phyloP scores from a whole-genome alignment of 169 alveolate species.

The Cryptosporidium baileyi region DNA sequence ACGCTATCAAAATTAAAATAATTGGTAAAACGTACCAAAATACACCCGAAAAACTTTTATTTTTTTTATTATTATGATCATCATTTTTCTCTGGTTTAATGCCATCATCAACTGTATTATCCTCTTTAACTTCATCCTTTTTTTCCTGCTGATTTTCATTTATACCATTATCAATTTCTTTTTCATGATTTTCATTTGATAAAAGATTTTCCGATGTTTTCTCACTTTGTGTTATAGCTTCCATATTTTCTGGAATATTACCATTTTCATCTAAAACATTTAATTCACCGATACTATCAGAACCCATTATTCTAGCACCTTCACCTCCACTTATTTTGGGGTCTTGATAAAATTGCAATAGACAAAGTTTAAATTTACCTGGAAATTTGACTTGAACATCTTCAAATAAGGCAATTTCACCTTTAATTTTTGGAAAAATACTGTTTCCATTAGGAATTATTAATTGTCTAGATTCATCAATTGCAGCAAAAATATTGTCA shows the following conservation, averaged over 20 bases:
- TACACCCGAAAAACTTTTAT: slow-evolving; percentile 31
- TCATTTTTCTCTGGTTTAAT: neutral
- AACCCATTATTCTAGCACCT: slow-evolving; percentile 68
- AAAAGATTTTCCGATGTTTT: neutral
- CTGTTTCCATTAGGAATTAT: slow-evolving; percentile 62
- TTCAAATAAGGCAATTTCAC: slow-evolving; percentile 61
- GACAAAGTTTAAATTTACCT: slow-evolving; percentile 36
- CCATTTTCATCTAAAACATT: neutral
- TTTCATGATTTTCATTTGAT: neutral
- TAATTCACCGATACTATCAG: slow-evolving; percentile 58
- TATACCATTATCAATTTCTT: neutral
- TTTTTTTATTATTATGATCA: neutral
- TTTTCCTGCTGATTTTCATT: neutral
- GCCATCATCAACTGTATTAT: neutral
- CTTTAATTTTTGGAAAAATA: slow-evolving; percentile 37
- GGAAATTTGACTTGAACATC: slow-evolving; percentile 44
- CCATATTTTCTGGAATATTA: neutral
- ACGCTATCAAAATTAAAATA: slow-evolving; percentile 5
- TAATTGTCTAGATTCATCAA: slow-evolving; percentile 49
- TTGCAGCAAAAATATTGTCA: slow-evolving; percentile 58
- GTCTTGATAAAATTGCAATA: slow-evolving; percentile 65
- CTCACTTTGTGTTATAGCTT: neutral
- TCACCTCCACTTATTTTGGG: slow-evolving; percentile 60
- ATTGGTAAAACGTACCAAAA: slow-evolving; percentile 51
- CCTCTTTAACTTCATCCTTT: neutral